Conservation (phyloP, 176 grass and related monocot species). For the Paspalum vaginatum region DNA sequence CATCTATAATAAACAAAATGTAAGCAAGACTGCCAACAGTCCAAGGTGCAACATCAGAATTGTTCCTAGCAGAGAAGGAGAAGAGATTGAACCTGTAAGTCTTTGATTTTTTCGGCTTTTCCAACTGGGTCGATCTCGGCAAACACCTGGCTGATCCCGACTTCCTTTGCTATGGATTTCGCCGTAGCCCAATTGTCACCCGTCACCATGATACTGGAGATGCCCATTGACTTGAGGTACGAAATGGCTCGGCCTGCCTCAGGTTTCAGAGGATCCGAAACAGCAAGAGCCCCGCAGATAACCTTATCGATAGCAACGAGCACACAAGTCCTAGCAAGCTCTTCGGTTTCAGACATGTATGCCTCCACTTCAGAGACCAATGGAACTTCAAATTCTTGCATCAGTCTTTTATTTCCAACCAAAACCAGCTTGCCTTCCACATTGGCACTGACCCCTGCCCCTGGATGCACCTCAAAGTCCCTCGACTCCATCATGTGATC, state of each 20-base stretch:
- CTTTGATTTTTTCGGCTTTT: slow-evolving; percentile 92
- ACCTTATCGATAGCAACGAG: slow-evolving; percentile 74
- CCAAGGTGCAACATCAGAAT: neutral
- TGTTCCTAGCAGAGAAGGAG: neutral
- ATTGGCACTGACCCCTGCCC: slow-evolving; percentile 77
- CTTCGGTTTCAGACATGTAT: slow-evolving; percentile 71
- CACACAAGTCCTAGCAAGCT: slow-evolving; percentile 83
- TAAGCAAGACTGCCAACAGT: slow-evolving; percentile 7
- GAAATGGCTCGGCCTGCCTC: slow-evolving; percentile 79
- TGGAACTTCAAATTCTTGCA: slow-evolving; percentile 71
- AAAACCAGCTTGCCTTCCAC: slow-evolving; percentile 73
- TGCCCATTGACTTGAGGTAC: slow-evolving; percentile 77
- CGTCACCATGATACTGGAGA: slow-evolving; percentile 95
- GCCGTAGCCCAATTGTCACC: slow-evolving; percentile 98
- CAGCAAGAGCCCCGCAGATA: slow-evolving; percentile 77
- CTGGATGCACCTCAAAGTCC: slow-evolving; percentile 92
- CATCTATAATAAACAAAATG: slow-evolving; percentile 43
- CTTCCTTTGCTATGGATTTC: slow-evolving; percentile 85
- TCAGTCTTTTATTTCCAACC: slow-evolving; percentile 92
- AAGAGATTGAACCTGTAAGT: slow-evolving; percentile 69
- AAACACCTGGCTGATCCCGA: slow-evolving; percentile 74
- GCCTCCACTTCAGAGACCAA: slow-evolving; percentile 63
- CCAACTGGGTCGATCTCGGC: slow-evolving; percentile 88
- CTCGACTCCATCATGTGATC: slow-evolving; percentile 65
- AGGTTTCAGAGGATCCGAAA: slow-evolving; percentile 94